phyloP scores from a whole-genome alignment of 164 flowering plant genomes.

The Macadamia tetraphylla region DNA sequence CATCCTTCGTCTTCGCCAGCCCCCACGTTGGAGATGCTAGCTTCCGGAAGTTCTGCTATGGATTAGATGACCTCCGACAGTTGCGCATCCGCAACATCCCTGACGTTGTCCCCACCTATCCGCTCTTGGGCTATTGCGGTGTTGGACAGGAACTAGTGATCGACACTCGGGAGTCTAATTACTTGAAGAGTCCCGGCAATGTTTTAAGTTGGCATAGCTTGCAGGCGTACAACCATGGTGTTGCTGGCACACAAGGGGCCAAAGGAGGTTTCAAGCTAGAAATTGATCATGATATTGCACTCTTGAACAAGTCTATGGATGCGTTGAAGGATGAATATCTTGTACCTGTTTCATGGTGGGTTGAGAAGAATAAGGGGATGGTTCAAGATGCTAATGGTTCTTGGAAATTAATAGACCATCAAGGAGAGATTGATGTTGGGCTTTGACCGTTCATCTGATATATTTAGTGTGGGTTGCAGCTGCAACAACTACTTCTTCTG shows the following conservation, averaged over 20 bases:
- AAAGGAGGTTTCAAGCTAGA: conserved; percentile 53
- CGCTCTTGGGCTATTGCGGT: conserved; percentile 50
- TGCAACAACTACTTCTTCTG: too few relatives aligned
- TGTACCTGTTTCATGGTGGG: conserved; percentile 65
- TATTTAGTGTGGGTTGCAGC: too few relatives aligned
- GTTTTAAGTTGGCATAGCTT: conserved; percentile 47
- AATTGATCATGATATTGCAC: conserved; percentile 50
- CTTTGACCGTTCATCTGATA: too few relatives aligned
- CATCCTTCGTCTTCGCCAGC: conserved; percentile 56
- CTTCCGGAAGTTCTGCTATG: conserved; percentile 30
- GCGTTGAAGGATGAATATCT: conserved; percentile 54
- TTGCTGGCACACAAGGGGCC: conserved; percentile 72
- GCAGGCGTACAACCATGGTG: conserved; percentile 77
- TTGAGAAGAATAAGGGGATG: conserved; percentile 68
- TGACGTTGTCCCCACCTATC: conserved; percentile 73
- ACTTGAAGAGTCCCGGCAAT: conserved; percentile 54
- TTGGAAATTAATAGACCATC: conserved; percentile 56
- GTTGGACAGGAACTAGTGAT: conserved; percentile 60
- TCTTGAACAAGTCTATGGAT: conserved; percentile 54
- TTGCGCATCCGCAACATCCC: conserved; percentile 41
- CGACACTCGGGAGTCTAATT: conserved; percentile 55
- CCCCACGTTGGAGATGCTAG: conserved; percentile 64
- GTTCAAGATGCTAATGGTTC: conserved; percentile 61
- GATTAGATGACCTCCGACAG: conserved; percentile 26
- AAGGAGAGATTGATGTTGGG: too few relatives aligned